phyloP scores from a whole-genome alignment of 345 rosid species.

The Corymbia maculata region DNA sequence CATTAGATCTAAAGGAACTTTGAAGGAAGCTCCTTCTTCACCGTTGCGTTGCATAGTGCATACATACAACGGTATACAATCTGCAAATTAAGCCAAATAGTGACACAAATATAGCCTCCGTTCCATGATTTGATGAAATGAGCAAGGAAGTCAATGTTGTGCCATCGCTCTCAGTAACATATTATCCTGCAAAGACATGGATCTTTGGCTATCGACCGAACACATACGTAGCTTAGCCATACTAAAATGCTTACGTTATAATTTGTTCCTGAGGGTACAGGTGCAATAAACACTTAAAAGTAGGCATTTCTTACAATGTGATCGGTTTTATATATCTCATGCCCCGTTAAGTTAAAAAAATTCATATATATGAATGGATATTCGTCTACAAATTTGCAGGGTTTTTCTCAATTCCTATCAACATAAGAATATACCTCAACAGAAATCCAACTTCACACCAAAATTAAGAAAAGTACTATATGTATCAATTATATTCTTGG shows the following conservation, averaged over 20 bases:
- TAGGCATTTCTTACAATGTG: not conserved
- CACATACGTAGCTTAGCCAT: not conserved
- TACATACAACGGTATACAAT: not conserved
- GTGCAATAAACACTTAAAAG: not conserved
- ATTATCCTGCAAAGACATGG: not conserved
- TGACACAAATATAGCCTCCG: not conserved
- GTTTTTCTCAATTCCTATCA: not conserved
- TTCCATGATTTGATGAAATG: not conserved
- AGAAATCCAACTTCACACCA: not conserved
- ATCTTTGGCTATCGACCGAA: not conserved
- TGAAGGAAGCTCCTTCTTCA: not conserved
- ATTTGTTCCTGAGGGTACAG: too few relatives aligned
- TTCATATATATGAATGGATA: not conserved
- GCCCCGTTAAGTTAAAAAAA: not conserved
- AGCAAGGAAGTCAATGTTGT: not conserved
- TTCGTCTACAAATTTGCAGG: not conserved
- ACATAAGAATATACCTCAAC: not conserved
- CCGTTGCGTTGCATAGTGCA: not conserved
- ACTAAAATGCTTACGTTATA: not conserved
- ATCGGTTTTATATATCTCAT: not conserved
- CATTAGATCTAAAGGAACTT: not conserved
- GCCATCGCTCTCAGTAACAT: not conserved
- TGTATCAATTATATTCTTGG: not conserved
- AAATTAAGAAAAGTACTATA: not conserved
- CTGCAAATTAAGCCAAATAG: not conserved